Evolutionary conservation across 2,329 filamentous ascomycete species (phyloP).

Genomic region (Fusarium sp.): DNA sequence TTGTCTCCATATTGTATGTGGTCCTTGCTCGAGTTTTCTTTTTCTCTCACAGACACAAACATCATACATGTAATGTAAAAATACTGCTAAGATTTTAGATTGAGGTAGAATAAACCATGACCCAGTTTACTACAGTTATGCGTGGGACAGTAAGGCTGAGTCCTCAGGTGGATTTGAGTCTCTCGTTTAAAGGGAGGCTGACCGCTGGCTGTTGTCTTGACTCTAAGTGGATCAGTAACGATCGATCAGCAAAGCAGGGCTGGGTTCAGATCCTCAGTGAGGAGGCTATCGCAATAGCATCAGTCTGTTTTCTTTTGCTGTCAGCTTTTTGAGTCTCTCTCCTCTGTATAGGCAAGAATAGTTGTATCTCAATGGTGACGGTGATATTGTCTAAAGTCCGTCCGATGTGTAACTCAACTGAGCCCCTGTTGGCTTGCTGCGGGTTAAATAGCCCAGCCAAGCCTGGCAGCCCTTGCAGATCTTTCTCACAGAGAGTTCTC

Average conservation of each 20-base stretch:
- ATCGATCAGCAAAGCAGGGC: conserved; percentile 9
- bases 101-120: conserved; percentile 14
- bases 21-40: conserved; percentile 1
- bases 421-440: not conserved
- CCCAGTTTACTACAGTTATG: conserved; percentile 12
- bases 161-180: not conserved
- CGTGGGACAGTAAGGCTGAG: conserved; percentile 38
- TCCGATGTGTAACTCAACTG: not conserved
- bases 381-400: not conserved
- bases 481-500: conserved; percentile 1
- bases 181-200: conserved; percentile 15
- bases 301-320: not conserved
- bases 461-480: not conserved
- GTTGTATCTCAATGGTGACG: not conserved
- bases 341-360: not conserved
- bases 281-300: not conserved
- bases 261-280: not conserved
- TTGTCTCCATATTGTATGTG: not conserved
- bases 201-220: not conserved
- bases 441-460: not conserved
- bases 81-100: conserved; percentile 25
- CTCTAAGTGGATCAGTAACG: conserved; percentile 10
- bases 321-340: not conserved
- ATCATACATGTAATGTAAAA: not conserved
- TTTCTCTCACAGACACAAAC: not conserved